These are phyloP conservation scores for Talaromyces liani DNA, from an alignment of 495 filamentous ascomycete genomes.

Conservation along the genomic window DNA sequence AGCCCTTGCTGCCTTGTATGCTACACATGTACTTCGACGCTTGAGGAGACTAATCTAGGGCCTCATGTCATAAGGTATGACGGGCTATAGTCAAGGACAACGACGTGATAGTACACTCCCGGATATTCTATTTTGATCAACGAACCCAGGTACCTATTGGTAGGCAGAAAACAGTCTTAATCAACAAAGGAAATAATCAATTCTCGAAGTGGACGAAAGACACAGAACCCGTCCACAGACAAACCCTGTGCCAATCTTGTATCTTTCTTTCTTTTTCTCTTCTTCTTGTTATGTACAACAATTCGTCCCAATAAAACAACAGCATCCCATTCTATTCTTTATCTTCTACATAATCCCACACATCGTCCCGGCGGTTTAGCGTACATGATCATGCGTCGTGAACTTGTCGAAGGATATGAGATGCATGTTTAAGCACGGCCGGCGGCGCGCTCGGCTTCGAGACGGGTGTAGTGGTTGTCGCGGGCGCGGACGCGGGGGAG, in stretches of 20 bases:
- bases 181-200: slow-evolving; percentile 2
- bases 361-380: neutral
- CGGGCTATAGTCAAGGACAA: neutral
- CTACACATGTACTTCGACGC: neutral
- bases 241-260: neutral
- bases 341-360: neutral
- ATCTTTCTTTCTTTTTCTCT: neutral
- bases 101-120: neutral
- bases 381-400: slow-evolving; percentile 2
- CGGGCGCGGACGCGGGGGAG: slow-evolving; percentile 68
- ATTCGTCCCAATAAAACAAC: neutral
- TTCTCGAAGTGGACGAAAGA: neutral
- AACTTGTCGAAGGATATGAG: neutral
- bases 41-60: neutral
- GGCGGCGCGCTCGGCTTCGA: slow-evolving; percentile 59
- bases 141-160: neutral
- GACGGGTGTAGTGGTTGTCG: slow-evolving; percentile 67
- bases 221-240: neutral
- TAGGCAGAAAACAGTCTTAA: neutral
- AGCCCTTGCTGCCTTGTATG: neutral
- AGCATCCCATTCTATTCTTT: neutral
- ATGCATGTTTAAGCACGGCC: neutral
- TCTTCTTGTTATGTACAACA: neutral
- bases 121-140: neutral
- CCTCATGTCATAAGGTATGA: neutral